These are phyloP conservation scores for Arthroderma sp. DNA, from an alignment of 2,329 filamentous ascomycete genomes.

Conservation along the genomic window DNA sequence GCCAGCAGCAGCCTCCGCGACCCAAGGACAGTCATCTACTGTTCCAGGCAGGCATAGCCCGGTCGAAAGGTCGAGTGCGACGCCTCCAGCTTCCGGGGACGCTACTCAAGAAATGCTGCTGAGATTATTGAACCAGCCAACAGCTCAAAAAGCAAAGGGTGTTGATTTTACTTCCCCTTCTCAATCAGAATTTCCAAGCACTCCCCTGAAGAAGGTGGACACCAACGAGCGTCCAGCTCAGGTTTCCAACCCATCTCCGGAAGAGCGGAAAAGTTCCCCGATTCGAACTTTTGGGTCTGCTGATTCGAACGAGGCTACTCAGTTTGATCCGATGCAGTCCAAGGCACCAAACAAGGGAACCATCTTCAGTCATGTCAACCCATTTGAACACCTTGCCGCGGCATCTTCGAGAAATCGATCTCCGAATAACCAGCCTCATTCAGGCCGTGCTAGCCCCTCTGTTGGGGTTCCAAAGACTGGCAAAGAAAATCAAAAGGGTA, in stretches of 20 bases:
- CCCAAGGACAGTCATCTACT: conserved; percentile 15
- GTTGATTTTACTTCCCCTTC: conserved; percentile 18
- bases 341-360: conserved; percentile 29
- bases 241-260: neutral
- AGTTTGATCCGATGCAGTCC: conserved; percentile 31
- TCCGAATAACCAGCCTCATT: conserved; percentile 32
- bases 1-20: conserved; percentile 22
- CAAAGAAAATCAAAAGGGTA: conserved; percentile 8
- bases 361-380: conserved; percentile 60
- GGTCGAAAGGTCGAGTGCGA: conserved; percentile 9
- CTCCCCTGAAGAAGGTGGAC: conserved; percentile 12
- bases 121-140: conserved; percentile 70
- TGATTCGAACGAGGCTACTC: conserved; percentile 18
- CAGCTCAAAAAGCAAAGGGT: conserved; percentile 17
- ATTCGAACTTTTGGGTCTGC: conserved; percentile 23
- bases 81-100: conserved; percentile 35
- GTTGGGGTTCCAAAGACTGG: conserved; percentile 20
- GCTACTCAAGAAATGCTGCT: conserved; percentile 79
- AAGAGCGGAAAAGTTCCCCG: conserved; percentile 19
- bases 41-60: conserved; percentile 18
- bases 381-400: conserved; percentile 57
- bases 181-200: conserved; percentile 14
- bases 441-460: conserved; percentile 29
- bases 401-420: conserved; percentile 49
- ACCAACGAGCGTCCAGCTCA: conserved; percentile 7